Evolutionary conservation across 495 filamentous ascomycete species (phyloP).

Genomic region (Xylaria nigripes): DNA sequence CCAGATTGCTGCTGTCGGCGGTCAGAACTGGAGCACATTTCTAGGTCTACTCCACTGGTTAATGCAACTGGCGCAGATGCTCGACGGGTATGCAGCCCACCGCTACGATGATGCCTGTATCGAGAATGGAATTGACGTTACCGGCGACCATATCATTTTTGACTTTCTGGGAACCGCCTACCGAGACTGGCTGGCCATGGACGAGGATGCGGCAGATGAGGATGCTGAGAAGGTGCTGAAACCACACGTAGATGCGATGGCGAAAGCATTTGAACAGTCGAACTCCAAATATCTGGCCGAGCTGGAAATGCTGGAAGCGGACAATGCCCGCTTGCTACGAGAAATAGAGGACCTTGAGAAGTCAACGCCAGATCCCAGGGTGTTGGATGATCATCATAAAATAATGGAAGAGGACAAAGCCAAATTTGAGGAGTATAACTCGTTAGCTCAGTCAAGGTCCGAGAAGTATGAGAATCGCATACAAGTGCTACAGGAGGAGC

Average conservation of each 20-base stretch:
- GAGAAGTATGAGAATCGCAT: slow-evolving; percentile 74
- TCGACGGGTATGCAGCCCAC: slow-evolving; percentile 65
- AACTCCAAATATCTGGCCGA: slow-evolving; percentile 77
- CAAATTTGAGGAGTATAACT: slow-evolving; percentile 91
- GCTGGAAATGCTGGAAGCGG: slow-evolving; percentile 71
- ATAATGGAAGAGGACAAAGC: slow-evolving; percentile 81
- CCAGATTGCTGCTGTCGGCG: slow-evolving; percentile 87
- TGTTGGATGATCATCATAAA: slow-evolving; percentile 73
- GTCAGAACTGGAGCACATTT: slow-evolving; percentile 91
- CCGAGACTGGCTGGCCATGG: slow-evolving; percentile 81
- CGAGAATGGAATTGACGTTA: slow-evolving; percentile 79
- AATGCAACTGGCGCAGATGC: slow-evolving; percentile 91
- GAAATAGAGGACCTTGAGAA: slow-evolving; percentile 87
- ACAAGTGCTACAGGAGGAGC: slow-evolving; percentile 67
- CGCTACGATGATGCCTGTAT: slow-evolving; percentile 81
- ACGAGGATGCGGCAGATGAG: slow-evolving; percentile 78
- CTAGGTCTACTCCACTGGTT: slow-evolving; percentile 95
- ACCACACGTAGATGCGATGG: slow-evolving; percentile 86
- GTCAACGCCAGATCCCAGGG: slow-evolving; percentile 68
- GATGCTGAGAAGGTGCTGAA: slow-evolving; percentile 63
- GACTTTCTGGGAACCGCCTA: slow-evolving; percentile 84
- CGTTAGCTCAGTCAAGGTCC: slow-evolving; percentile 64
- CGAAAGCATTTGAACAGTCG: slow-evolving; percentile 71
- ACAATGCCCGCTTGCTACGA: slow-evolving; percentile 65
- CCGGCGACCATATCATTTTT: slow-evolving; percentile 84